Conservation (phyloP, 371 early-diverging fungal species). For the Mucor piriformis region DNA sequence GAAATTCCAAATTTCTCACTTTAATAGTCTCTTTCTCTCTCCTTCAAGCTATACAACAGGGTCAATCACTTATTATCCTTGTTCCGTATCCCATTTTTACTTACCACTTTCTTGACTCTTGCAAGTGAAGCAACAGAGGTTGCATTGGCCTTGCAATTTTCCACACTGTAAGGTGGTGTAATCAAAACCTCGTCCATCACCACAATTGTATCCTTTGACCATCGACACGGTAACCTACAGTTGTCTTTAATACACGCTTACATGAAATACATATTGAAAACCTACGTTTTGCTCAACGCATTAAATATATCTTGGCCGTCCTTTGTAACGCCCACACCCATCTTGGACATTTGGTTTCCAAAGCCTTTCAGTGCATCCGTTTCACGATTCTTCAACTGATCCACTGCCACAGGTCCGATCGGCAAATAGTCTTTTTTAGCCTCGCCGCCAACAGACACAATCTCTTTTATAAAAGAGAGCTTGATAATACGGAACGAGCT, state of each 20-base stretch:
- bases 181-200: slow-evolving; percentile 86
- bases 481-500: slow-evolving; percentile 60
- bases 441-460: slow-evolving; percentile 30
- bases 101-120: slow-evolving; percentile 79
- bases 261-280: not conserved
- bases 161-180: slow-evolving; percentile 73
- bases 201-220: slow-evolving; percentile 76
- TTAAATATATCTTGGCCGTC: slow-evolving; percentile 83
- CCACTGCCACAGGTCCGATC: slow-evolving; percentile 49
- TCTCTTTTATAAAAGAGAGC: slow-evolving; percentile 64
- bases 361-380: slow-evolving; percentile 59
- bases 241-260: not conserved
- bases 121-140: slow-evolving; percentile 61
- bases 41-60: slow-evolving; percentile 53
- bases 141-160: slow-evolving; percentile 67
- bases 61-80: no score
- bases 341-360: slow-evolving; percentile 63
- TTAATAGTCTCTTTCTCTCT: slow-evolving; percentile 49
- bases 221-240: slow-evolving; percentile 77
- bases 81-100: slow-evolving; percentile 4
- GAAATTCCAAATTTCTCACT: slow-evolving; percentile 4
- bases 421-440: slow-evolving; percentile 19
- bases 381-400: slow-evolving; percentile 66
- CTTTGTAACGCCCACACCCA: slow-evolving; percentile 81
- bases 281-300: slow-evolving; percentile 80